These are phyloP conservation scores for Phylloporus sp. DNA, from an alignment of 768 basidiomycete genomes.

Conservation along the genomic window DNA sequence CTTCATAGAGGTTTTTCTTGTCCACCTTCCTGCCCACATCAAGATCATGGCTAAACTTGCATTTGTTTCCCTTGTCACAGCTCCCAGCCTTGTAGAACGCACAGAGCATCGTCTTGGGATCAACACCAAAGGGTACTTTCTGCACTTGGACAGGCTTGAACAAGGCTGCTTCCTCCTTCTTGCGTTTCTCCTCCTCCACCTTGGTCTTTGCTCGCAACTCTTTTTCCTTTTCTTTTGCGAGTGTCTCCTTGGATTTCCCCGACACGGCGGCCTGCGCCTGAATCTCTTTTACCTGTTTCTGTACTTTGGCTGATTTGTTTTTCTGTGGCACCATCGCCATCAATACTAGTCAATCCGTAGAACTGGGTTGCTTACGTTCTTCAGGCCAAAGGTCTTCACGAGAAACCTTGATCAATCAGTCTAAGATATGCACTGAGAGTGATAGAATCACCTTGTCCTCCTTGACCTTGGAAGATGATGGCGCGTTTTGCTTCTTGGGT, in stretches of 20 bases:
- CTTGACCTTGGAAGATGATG: slow-evolving; percentile 64
- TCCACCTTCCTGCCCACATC: slow-evolving; percentile 88
- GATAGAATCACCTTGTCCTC: slow-evolving; percentile 67
- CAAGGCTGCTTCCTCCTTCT: slow-evolving; percentile 81
- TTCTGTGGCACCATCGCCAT: slow-evolving; percentile 48
- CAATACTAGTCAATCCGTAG: slow-evolving; percentile 4
- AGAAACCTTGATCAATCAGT: slow-evolving; percentile 29
- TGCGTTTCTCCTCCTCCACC: slow-evolving; percentile 75
- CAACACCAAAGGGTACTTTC: slow-evolving; percentile 92
- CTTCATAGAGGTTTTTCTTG: slow-evolving; percentile 94
- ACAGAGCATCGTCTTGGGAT: slow-evolving; percentile 93
- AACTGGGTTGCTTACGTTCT: slow-evolving; percentile 58
- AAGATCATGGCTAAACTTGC: slow-evolving; percentile 95
- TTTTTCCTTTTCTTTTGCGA: slow-evolving; percentile 87
- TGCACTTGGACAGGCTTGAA: slow-evolving; percentile 77
- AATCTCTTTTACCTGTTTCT: slow-evolving; percentile 77
- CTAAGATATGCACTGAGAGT: slow-evolving; percentile 6
- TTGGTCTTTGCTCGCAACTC: slow-evolving; percentile 71
- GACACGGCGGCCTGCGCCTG: slow-evolving; percentile 69
- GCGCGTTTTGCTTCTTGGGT: slow-evolving; percentile 67
- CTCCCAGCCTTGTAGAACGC: slow-evolving; percentile 87
- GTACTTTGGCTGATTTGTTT: slow-evolving; percentile 93
- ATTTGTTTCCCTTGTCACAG: slow-evolving; percentile 93
- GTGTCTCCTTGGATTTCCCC: slow-evolving; percentile 74
- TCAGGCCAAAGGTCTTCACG: slow-evolving; percentile 79